Conservation (phyloP, 129 eudicot genomes). For the Calendula officinalis region DNA sequence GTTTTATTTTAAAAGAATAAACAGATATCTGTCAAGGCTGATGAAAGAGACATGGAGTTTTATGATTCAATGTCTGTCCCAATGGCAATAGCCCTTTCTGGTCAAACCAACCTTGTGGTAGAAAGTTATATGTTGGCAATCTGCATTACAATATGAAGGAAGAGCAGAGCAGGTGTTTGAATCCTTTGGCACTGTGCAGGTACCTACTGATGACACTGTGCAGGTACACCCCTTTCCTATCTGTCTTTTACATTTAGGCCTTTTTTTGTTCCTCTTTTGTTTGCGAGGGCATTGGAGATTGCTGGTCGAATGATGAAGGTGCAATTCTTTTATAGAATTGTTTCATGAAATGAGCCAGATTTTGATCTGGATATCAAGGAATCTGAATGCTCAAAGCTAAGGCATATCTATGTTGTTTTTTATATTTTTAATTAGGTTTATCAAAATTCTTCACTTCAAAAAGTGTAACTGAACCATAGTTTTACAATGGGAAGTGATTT, state of each 20-base stretch:
- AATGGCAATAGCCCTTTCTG: slow-evolving; percentile 94
- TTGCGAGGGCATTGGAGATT: slow-evolving; percentile 87
- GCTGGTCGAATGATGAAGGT: slow-evolving; percentile 95
- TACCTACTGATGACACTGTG: slow-evolving; percentile 82
- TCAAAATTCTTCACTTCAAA: too few species aligned
- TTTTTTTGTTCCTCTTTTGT: slow-evolving; percentile 38
- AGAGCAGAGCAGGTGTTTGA: slow-evolving; percentile 94
- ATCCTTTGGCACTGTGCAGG: slow-evolving; percentile 81
- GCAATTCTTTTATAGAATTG: background rate
- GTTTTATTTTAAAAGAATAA: slow-evolving; percentile 18
- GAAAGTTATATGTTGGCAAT: slow-evolving; percentile 90
- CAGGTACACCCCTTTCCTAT: too few species aligned
- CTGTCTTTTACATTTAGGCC: too few species aligned
- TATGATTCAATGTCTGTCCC: slow-evolving; percentile 94
- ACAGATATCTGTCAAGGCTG: slow-evolving; percentile 85
- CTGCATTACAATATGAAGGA: slow-evolving; percentile 76
- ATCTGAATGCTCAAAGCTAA: slow-evolving; percentile 66
- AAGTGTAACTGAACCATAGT: too few species aligned
- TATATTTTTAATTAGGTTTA: too few species aligned
- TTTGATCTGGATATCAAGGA: slow-evolving; percentile 84
- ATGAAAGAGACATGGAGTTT: slow-evolving; percentile 84
- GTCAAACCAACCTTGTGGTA: slow-evolving; percentile 84
- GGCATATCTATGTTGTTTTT: slow-evolving; percentile 70
- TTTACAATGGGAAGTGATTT: too few species aligned
- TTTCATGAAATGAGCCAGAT: slow-evolving; percentile 78